These are phyloP conservation scores for Alopecurus myosuroides DNA, from an alignment of 176 grass and related monocot species.

Conservation along the genomic window DNA sequence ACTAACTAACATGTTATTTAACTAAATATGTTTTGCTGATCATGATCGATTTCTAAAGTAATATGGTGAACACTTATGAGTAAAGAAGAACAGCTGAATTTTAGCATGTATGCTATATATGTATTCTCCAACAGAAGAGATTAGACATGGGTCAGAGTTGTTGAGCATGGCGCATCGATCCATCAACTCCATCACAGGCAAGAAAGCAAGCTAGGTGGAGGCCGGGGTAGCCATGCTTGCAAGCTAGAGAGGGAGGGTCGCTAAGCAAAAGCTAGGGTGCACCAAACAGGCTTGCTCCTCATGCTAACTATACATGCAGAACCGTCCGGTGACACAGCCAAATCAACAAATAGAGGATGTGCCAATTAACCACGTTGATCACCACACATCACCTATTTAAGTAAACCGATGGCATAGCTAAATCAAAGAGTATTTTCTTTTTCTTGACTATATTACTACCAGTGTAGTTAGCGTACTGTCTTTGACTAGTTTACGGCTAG, in stretches of 20 bases:
- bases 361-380: not conserved
- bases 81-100: no score
- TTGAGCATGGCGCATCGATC: conserved; percentile 21
- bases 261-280: conserved; percentile 30
- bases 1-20: not conserved
- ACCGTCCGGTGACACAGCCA: not conserved
- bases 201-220: conserved; percentile 1
- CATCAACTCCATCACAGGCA: conserved; percentile 2
- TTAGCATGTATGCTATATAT: not conserved
- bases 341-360: not conserved
- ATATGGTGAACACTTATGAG: no score
- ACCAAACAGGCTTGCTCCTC: conserved; percentile 50
- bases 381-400: not conserved
- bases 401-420: not conserved
- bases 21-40: not conserved
- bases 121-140: conserved; percentile 17
- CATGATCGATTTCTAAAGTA: not conserved
- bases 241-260: conserved; percentile 9
- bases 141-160: not conserved
- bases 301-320: conserved; percentile 13
- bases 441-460: no score
- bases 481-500: not conserved
- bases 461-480: not conserved
- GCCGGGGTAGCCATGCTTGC: conserved; percentile 33
- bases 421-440: not conserved